These are phyloP conservation scores for Daldinia bambusicola DNA, from an alignment of 495 filamentous ascomycete species.

Conservation along the genomic window DNA sequence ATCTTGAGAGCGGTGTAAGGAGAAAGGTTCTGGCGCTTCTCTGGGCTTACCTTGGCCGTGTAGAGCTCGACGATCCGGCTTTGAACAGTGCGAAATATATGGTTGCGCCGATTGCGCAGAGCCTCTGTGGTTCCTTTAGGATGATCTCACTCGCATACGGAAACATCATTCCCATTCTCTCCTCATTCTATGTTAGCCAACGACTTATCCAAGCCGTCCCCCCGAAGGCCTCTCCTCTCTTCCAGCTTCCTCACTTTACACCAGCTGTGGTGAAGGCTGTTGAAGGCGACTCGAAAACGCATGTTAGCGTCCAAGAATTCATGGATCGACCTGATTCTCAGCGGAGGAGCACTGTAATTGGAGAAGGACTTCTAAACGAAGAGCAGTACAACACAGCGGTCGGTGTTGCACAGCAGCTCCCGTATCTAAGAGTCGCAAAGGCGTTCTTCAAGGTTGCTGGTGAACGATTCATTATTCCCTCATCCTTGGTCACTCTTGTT, in stretches of 20 bases:
- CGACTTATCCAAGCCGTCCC: slow-evolving; percentile 88
- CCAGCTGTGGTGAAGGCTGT: slow-evolving; percentile 75
- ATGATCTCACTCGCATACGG: slow-evolving; percentile 89
- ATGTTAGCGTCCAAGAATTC: slow-evolving; percentile 84
- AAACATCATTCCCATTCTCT: slow-evolving; percentile 81
- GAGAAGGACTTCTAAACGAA: slow-evolving; percentile 75
- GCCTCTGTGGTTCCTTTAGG: slow-evolving; percentile 84
- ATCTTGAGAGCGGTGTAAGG: slow-evolving; percentile 74
- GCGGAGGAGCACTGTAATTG: slow-evolving; percentile 73
- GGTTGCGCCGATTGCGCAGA: slow-evolving; percentile 84
- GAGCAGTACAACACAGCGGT: slow-evolving; percentile 80
- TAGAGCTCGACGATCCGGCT: slow-evolving; percentile 75
- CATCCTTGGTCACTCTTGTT: slow-evolving; percentile 90
- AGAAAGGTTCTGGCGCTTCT: slow-evolving; percentile 89
- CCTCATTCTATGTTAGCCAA: slow-evolving; percentile 84
- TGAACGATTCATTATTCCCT: slow-evolving; percentile 91
- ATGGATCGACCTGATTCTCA: slow-evolving; percentile 82
- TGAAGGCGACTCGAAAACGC: slow-evolving; percentile 79
- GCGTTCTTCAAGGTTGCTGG: slow-evolving; percentile 98
- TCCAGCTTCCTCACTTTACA: slow-evolving; percentile 92
- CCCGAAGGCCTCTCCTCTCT: slow-evolving; percentile 83
- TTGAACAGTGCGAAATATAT: slow-evolving; percentile 81
- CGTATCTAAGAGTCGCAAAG: slow-evolving; percentile 84
- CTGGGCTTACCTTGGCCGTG: slow-evolving; percentile 92
- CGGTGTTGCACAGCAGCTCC: slow-evolving; percentile 80